These are phyloP conservation scores for Pleurotus pulmonarius DNA, from an alignment of 768 basidiomycete genomes.

Conservation along the genomic window DNA sequence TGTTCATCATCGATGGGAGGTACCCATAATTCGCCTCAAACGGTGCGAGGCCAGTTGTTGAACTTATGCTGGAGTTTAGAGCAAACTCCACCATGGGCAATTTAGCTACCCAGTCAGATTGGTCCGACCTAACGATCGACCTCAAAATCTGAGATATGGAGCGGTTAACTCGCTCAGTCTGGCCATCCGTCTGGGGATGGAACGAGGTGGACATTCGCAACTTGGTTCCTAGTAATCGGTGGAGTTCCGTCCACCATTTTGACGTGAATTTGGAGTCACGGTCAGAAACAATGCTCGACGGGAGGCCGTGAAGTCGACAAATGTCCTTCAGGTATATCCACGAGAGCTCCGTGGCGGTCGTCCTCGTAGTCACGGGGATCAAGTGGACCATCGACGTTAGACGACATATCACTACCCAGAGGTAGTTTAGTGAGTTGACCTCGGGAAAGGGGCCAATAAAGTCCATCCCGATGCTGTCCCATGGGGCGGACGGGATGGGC, in stretches of 20 bases:
- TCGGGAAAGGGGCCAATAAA: conserved; percentile 32
- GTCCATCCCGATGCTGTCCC: conserved; percentile 36
- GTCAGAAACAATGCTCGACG: conserved; percentile 26
- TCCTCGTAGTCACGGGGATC: conserved; percentile 20
- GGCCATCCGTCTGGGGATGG: conserved; percentile 39
- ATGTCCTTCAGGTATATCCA: conserved; percentile 25
- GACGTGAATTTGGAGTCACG: conserved; percentile 31
- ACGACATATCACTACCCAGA: conserved; percentile 26
- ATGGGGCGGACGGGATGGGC: conserved; percentile 25
- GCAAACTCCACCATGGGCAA: too few species aligned
- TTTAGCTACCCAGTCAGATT: conserved; percentile 27
- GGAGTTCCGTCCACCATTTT: conserved; percentile 27
- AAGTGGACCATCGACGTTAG: conserved; percentile 29
- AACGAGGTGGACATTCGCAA: conserved; percentile 32
- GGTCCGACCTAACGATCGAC: conserved; percentile 17
- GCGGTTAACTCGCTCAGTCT: conserved; percentile 22
- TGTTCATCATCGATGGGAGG: conserved; percentile 18
- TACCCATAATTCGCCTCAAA: too few species aligned
- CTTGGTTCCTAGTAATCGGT: conserved; percentile 21
- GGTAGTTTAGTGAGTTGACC: conserved; percentile 20
- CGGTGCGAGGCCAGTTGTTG: neutral
- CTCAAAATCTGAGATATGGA: conserved; percentile 27
- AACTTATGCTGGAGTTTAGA: conserved; percentile 24
- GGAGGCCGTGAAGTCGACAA: conserved; percentile 26
- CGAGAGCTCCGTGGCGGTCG: conserved; percentile 21